phyloP scores from a whole-genome alignment of 2,329 filamentous ascomycete genomes.

The Sporothrix pallida region DNA sequence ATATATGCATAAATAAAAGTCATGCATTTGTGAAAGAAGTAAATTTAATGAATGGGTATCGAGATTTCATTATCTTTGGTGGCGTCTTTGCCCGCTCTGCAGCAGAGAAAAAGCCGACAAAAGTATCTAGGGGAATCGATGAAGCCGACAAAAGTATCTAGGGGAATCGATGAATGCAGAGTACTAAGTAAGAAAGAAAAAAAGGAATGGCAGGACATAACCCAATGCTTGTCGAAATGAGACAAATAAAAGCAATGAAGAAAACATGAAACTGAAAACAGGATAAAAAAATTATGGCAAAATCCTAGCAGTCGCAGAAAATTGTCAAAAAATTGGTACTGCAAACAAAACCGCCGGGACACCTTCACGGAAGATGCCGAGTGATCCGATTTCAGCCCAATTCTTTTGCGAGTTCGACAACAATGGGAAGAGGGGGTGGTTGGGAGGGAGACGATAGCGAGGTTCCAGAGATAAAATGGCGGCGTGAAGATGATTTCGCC shows the following conservation, averaged over 20 bases:
- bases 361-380: slow-evolving; percentile 1
- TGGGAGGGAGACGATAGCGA: not conserved
- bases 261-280: not conserved
- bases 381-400: not conserved
- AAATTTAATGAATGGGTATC: slow-evolving; percentile 12
- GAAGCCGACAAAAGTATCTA: slow-evolving; percentile 10
- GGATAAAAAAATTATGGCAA: not conserved
- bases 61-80: slow-evolving; percentile 24
- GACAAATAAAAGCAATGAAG: slow-evolving; percentile 16
- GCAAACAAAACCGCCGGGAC: not conserved
- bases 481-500: not conserved
- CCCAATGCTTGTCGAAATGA: not conserved
- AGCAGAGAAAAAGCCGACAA: not conserved
- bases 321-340: not conserved
- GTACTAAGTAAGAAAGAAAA: slow-evolving; percentile 11
- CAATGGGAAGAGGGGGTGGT: not conserved
- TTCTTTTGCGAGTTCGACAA: not conserved
- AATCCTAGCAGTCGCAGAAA: not conserved
- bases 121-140: slow-evolving; percentile 25
- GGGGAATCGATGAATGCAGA: slow-evolving; percentile 3
- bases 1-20: not conserved
- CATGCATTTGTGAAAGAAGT: not conserved
- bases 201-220: slow-evolving; percentile 26
- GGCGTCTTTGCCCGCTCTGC: not conserved
- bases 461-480: not conserved